Conservation (phyloP, 495 filamentous ascomycete genomes). For the Penicillium alfredii region DNA sequence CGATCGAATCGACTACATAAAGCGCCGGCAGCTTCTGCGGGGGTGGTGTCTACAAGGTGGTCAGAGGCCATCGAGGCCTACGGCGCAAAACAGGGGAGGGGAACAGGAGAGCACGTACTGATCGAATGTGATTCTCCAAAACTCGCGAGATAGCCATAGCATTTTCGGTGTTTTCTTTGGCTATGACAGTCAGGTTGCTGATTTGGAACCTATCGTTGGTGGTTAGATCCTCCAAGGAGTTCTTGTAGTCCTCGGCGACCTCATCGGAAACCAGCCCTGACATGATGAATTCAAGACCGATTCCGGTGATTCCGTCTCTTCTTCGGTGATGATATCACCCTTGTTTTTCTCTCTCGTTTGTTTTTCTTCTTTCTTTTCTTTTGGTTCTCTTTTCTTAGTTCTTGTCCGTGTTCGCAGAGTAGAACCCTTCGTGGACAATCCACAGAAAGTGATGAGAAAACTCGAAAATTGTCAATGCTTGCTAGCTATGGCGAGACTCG, state of each 20-base stretch:
- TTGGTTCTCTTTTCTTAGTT: constrained; percentile 21
- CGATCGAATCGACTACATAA: constrained; percentile 97
- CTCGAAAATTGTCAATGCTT: constrained; percentile 48
- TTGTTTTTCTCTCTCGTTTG: constrained; percentile 11
- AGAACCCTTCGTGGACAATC: constrained; percentile 27
- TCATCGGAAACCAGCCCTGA: constrained; percentile 70
- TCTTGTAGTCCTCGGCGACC: constrained; percentile 90
- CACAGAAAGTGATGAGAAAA: constrained; percentile 38
- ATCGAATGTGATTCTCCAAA: constrained; percentile 85
- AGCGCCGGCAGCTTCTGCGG: constrained; percentile 83
- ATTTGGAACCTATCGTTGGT: constrained; percentile 89
- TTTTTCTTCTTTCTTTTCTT: constrained; percentile 9
- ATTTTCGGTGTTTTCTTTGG: constrained; percentile 92
- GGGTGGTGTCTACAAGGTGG: constrained; percentile 64
- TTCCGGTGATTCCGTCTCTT: constrained; percentile 8
- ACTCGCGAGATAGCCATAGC: constrained; percentile 84
- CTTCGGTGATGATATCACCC: too few relatives aligned
- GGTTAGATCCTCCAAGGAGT: constrained; percentile 84
- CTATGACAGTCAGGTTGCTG: constrained; percentile 90
- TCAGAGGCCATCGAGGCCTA: constrained; percentile 30
- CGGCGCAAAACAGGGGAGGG: constrained; percentile 10
- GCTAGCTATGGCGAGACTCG: constrained; percentile 45
- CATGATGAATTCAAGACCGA: constrained; percentile 51
- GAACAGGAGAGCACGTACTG: constrained; percentile 56
- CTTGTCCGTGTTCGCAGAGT: constrained; percentile 24